Evolutionary conservation across 768 basidiomycete species (phyloP).

Genomic region (Amanita rimosa): DNA sequence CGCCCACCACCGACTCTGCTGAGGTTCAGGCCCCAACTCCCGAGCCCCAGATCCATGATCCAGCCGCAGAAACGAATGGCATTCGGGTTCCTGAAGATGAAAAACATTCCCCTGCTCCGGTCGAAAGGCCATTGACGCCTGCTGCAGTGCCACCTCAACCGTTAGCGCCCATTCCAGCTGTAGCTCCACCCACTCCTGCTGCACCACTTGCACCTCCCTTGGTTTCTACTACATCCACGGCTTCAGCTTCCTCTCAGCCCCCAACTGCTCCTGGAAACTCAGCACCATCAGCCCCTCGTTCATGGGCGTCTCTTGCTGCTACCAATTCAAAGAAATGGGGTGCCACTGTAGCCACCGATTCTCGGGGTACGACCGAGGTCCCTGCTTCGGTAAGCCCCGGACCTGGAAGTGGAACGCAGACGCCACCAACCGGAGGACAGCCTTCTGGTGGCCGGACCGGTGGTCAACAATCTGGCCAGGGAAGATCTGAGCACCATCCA

Average conservation of each 20-base stretch:
- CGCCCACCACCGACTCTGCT: conserved; percentile 19
- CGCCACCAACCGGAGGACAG: conserved; percentile 19
- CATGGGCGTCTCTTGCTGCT: conserved; percentile 91
- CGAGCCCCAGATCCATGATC: conserved; percentile 21
- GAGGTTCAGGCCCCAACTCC: conserved; percentile 28
- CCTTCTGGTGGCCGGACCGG: conserved; percentile 18
- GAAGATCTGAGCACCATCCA: conserved; percentile 26
- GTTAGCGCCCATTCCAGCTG: conserved; percentile 17
- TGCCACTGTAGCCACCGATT: conserved; percentile 64
- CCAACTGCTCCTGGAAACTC: conserved; percentile 21
- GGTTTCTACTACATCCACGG: conserved; percentile 18
- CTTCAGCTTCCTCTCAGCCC: conserved; percentile 17
- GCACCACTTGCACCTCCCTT: conserved; percentile 16
- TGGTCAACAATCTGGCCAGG: conserved; percentile 19
- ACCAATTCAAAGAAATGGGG: conserved; percentile 80
- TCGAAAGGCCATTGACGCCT: conserved; percentile 16
- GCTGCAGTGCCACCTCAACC: conserved; percentile 22
- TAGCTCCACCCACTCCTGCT: conserved; percentile 19
- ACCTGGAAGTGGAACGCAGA: conserved; percentile 28
- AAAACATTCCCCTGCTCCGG: conserved; percentile 13
- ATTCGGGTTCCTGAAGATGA: conserved; percentile 30
- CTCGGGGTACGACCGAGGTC: conserved; percentile 65
- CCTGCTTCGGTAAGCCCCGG: conserved; percentile 25
- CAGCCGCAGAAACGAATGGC: conserved; percentile 21
- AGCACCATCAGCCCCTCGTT: conserved; percentile 51